Base-by-base conservation (phyloP, 2,329 filamentous ascomycete genomes). In the Stagonosporopsis vannaccii region DNA sequence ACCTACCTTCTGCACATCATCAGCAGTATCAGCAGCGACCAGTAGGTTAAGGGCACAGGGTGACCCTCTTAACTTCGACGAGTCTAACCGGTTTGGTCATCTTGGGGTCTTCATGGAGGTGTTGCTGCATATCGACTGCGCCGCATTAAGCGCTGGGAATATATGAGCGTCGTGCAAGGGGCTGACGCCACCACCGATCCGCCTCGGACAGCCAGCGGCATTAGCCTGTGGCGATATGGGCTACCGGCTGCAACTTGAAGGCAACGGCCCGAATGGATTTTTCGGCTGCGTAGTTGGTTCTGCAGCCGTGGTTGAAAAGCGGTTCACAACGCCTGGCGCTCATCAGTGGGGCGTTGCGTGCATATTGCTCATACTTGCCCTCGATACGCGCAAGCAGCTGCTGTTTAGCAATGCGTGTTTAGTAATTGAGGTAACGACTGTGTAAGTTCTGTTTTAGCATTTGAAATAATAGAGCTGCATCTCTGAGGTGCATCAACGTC, bases 71-170 rank as follows among this genome's bases (percentile, higher is more conserved):
- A 6, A 15, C 42, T 43, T 19, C 11, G n/a, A 15, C 37, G 28
- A 35, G 12, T 25, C 9, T 13, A 50, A 23, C 15, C 17, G 17
- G 33, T 15, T 51, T 42, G 46, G 53, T 26, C 42, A 26, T 26
- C 11, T 41, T 25, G 13, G 42, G 9, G 36, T 28, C 30, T 42
- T 46, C 17, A 11, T 28, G 26, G 19, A 25, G 47, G 45, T 32
- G 40, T 46, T 20, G 52, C 45, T 35, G 52, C 52, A 46, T 46
- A 23, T 9, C 39, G 37, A 51, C 53, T 51, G 37, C 42, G 53
- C 53, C 53, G 53, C 53, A 56, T 36, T 56, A 56, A 51, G 47
- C 53, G 53, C 53, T 50, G 41, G 22, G 28, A 35, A 42, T 56
- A 47, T 47, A 51, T 51, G 36, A 47, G 20, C 42, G 47, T 28